Evolutionary conservation across 208 protist genomes (phyloP).

Genomic region (Leishmania tropica): DNA sequence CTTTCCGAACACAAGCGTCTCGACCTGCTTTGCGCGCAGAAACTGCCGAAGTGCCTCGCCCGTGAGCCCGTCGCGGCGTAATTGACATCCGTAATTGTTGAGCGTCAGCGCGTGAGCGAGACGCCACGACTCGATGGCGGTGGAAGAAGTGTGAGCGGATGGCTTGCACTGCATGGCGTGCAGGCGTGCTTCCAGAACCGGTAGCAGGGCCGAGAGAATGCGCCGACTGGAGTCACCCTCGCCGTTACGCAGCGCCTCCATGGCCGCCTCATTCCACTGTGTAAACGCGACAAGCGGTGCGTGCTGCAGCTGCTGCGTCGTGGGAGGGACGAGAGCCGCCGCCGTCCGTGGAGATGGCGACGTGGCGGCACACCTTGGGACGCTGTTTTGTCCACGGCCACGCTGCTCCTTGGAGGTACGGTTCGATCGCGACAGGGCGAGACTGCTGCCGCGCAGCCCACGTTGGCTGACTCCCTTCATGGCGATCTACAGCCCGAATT

Average conservation of each 20-base stretch:
- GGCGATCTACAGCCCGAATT: background rate
- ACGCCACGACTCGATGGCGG: constrained; percentile 40
- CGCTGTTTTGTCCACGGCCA: background rate
- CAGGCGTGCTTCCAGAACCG: constrained; percentile 15
- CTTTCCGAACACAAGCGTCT: constrained; percentile 57
- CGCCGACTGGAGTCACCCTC: constrained; percentile 45
- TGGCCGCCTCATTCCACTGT: constrained; percentile 70
- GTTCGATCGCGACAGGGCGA: background rate
- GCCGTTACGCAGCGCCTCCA: constrained; percentile 54
- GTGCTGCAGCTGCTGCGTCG: background rate
- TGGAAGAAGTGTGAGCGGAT: background rate
- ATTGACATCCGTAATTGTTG: constrained; percentile 83
- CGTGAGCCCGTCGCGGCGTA: constrained; percentile 51
- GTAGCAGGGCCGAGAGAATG: constrained; percentile 18
- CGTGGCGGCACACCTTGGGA: background rate
- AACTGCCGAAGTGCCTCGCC: constrained; percentile 58
- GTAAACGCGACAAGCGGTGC: constrained; percentile 44
- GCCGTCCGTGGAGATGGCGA: background rate
- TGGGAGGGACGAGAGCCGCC: constrained; percentile 3
- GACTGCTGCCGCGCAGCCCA: background rate
- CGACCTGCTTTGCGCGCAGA: constrained; percentile 52
- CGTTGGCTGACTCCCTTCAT: background rate
- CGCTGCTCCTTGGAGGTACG: background rate
- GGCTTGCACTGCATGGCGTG: constrained; percentile 5
- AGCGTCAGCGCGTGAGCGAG: constrained; percentile 71